phyloP scores from a whole-genome alignment of 257 asterid species.

The Lantana camara region DNA sequence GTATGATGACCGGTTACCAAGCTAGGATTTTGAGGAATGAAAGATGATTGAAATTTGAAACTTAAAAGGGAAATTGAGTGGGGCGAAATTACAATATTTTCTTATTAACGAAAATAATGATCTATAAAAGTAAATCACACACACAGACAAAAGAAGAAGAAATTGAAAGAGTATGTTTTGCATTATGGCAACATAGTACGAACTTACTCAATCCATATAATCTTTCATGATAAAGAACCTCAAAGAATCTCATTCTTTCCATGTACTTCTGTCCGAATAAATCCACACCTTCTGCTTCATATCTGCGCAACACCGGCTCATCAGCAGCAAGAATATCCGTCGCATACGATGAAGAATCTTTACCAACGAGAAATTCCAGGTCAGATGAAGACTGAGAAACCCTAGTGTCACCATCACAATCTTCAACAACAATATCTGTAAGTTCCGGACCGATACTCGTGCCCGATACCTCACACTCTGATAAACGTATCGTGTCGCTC shows the following conservation, averaged over 20 bases:
- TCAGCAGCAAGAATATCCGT: not conserved
- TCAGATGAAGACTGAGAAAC: not conserved
- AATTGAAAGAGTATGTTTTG: too few species aligned
- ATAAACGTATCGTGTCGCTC: not conserved
- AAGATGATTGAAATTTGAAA: too few species aligned
- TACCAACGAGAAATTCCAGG: not conserved
- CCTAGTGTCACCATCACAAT: constrained; percentile 18
- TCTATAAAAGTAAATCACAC: too few species aligned
- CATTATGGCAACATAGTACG: not conserved
- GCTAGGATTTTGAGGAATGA: too few species aligned
- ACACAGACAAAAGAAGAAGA: too few species aligned
- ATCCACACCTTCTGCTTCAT: constrained; percentile 26
- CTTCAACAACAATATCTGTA: not conserved
- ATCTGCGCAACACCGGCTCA: not conserved
- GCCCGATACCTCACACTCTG: not conserved
- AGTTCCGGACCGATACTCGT: not conserved
- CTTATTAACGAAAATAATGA: too few species aligned
- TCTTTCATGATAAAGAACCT: constrained; percentile 54
- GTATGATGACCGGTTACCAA: too few species aligned
- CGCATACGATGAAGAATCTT: not conserved
- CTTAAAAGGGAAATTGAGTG: too few species aligned
- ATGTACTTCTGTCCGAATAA: constrained; percentile 39
- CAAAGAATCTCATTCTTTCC: constrained; percentile 61
- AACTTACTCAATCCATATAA: constrained; percentile 50
- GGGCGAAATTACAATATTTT: too few species aligned